Evolutionary conservation across 148 eudicot genomes (phyloP).

Genomic region (Cornus florida): DNA sequence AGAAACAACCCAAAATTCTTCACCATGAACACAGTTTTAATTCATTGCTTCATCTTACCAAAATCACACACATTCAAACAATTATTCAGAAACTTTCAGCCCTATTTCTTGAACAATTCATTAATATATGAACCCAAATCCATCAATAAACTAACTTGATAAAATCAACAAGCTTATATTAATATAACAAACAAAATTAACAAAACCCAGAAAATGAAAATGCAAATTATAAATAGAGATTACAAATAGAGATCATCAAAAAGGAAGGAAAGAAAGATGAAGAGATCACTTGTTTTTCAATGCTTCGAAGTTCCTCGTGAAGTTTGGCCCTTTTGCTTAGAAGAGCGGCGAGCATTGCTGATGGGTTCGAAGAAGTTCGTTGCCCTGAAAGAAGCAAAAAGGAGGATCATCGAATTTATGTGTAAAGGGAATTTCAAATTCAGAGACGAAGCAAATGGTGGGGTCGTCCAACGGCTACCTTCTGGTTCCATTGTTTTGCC

Average conservation of each 20-base stretch:
- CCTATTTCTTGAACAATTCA: not conserved
- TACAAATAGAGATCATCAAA: not conserved
- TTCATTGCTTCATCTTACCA: not conserved
- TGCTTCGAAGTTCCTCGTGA: conserved; percentile 79
- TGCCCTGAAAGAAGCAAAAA: conserved; percentile 47
- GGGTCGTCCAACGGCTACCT: conserved; percentile 12
- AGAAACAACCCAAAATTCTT: no score
- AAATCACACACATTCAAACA: not conserved
- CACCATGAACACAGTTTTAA: not conserved
- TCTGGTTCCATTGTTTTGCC: conserved; percentile 24
- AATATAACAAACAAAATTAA: no score
- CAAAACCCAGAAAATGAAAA: conserved; percentile 8
- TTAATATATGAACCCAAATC: not conserved
- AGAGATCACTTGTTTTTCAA: conserved; percentile 75
- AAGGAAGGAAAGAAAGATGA: not conserved
- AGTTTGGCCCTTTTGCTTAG: conserved; percentile 81
- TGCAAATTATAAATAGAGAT: not conserved
- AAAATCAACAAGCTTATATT: conserved; percentile 6
- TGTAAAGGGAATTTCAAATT: not conserved
- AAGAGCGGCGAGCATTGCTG: conserved; percentile 67
- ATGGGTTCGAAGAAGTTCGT: conserved; percentile 61
- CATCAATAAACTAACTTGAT: not conserved
- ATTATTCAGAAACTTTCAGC: not conserved
- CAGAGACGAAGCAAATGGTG: not conserved
- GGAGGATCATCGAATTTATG: not conserved